phyloP scores from a whole-genome alignment of 2,329 filamentous ascomycete species.

The Apiospora phragmitis region DNA sequence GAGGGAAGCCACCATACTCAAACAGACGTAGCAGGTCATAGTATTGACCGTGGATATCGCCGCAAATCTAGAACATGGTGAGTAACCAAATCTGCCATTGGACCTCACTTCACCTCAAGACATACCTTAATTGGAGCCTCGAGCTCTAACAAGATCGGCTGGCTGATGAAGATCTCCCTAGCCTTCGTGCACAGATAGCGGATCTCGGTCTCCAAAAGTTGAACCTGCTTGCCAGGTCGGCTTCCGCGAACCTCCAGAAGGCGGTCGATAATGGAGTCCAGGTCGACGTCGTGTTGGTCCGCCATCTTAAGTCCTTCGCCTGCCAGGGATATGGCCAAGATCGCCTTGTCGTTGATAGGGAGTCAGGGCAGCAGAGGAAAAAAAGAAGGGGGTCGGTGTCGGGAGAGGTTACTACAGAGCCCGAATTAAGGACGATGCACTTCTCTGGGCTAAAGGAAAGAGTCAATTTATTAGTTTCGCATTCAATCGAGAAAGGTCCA shows the following conservation, averaged over 20 bases:
- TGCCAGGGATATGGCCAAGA: slow-evolving; percentile 44
- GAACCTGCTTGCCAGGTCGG: slow-evolving; percentile 97
- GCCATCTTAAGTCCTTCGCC: slow-evolving; percentile 53
- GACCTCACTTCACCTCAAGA: neutral
- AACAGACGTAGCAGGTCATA: slow-evolving; percentile 96
- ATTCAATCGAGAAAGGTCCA: neutral
- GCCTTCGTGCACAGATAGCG: slow-evolving; percentile 97
- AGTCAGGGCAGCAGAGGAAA: slow-evolving; percentile 24
- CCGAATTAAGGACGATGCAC: slow-evolving; percentile 18
- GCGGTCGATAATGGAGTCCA: slow-evolving; percentile 99
- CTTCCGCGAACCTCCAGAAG: slow-evolving; percentile 96
- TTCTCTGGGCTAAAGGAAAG: slow-evolving; percentile 11
- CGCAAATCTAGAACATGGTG: slow-evolving; percentile 73
- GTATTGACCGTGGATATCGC: slow-evolving; percentile 99
- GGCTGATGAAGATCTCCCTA: slow-evolving; percentile 98
- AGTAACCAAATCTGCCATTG: slow-evolving; percentile 11
- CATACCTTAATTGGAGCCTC: slow-evolving; percentile 98
- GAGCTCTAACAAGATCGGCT: slow-evolving; percentile 95
- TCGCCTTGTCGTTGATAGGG: slow-evolving; percentile 23
- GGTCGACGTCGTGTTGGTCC: slow-evolving; percentile 84
- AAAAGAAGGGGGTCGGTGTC: slow-evolving; percentile 6
- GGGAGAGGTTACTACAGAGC: slow-evolving; percentile 15
- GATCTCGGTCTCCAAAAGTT: slow-evolving; percentile 94
- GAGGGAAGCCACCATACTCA: slow-evolving; percentile 97
- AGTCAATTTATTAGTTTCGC: neutral